Percentiles rank a stretch among this genome's conserved stretches.
Evolutionary conservation across 306 rosid genomes (phyloP).

Genomic region (Vigna reflexopilosa): DNA sequence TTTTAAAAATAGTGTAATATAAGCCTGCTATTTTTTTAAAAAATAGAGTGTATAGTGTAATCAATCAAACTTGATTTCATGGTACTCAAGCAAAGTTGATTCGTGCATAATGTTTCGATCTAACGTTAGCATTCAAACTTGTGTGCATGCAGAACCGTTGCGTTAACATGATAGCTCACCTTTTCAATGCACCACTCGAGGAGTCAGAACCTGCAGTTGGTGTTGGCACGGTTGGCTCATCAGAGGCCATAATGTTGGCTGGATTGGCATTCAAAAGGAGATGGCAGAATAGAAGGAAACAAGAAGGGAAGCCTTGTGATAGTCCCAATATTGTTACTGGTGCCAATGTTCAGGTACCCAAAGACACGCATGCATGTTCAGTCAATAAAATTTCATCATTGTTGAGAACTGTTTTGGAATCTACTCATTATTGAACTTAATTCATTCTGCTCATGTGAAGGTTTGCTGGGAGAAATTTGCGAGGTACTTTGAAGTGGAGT

Average conservation of each 20-base stretch:
- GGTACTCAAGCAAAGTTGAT: not conserved
- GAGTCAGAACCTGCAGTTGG: constrained; percentile 87
- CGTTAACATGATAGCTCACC: constrained; percentile 96
- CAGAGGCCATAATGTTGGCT: constrained; percentile 97
- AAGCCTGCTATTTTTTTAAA: not conserved
- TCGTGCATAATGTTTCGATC: not conserved
- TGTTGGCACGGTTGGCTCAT: constrained; percentile 93
- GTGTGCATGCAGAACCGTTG: constrained; percentile 75
- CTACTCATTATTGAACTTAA: not conserved
- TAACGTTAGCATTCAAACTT: constrained; percentile 14
- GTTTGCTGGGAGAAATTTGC: constrained; percentile 98
- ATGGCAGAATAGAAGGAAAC: constrained; percentile 80
- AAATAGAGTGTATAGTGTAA: not conserved
- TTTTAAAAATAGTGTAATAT: constrained; percentile 2
- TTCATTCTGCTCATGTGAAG: constrained; percentile 41
- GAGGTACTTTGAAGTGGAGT: constrained; percentile 87
- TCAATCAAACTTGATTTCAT: not conserved
- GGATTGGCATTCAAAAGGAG: constrained; percentile 93
- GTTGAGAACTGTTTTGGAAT: constrained; percentile 4
- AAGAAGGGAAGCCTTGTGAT: constrained; percentile 70
- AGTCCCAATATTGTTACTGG: constrained; percentile 96
- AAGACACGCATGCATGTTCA: not conserved
- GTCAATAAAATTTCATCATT: not conserved
- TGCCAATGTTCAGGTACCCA: constrained; percentile 87
- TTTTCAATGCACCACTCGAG: constrained; percentile 85